These are phyloP conservation scores for Dioscorea alata DNA, from an alignment of 106 monocot species.

Conservation along the genomic window DNA sequence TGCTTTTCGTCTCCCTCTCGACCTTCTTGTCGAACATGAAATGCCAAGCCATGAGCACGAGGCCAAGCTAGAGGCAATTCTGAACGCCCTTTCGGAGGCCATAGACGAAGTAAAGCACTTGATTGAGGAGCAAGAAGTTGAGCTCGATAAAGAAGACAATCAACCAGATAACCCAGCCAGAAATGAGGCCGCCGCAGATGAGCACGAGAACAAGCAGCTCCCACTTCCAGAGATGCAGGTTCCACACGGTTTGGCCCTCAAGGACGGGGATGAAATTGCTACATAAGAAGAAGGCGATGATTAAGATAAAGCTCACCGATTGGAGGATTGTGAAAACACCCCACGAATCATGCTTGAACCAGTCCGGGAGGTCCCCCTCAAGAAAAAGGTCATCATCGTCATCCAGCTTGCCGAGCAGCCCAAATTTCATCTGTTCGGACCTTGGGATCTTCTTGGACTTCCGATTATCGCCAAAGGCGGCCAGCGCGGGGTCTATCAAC, in stretches of 20 bases:
- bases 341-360: constrained; percentile 36
- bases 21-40: constrained; percentile 11
- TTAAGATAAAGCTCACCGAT: constrained; percentile 27
- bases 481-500: constrained; percentile 32
- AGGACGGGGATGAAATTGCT: constrained; percentile 20
- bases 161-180: constrained; percentile 39
- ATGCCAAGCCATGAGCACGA: constrained; percentile 19
- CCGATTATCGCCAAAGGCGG: not conserved
- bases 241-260: constrained; percentile 5
- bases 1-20: constrained; percentile 8
- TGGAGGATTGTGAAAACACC: constrained; percentile 26
- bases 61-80: constrained; percentile 23
- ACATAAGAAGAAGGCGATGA: constrained; percentile 24
- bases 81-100: constrained; percentile 18
- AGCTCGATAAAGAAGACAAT: constrained; percentile 35
- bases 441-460: constrained; percentile 3
- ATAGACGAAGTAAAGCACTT: constrained; percentile 26
- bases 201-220: constrained; percentile 29
- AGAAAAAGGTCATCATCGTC: constrained; percentile 51
- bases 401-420: not conserved
- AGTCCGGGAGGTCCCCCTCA: constrained; percentile 47
- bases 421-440: not conserved
- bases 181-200: constrained; percentile 48
- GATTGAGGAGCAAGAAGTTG: constrained; percentile 14
- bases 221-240: constrained; percentile 61